Base-by-base conservation (phyloP, 345 rosid genomes). In the Ailanthus altissimus region DNA sequence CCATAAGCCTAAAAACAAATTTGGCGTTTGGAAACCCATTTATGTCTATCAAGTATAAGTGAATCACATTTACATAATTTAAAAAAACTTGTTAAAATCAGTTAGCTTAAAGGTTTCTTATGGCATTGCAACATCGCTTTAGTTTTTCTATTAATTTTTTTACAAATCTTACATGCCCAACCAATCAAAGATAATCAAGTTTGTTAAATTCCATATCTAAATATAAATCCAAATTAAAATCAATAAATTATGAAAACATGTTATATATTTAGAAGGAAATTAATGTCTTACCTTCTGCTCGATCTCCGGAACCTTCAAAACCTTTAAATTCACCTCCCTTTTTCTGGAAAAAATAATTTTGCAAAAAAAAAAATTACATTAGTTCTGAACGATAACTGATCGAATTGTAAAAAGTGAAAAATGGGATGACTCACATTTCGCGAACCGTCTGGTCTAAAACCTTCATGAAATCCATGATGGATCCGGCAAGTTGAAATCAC, bases 241-340 rank as follows among this genome's bases (percentile, higher is more conserved):
- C 1, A 63, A 65, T 21, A 23, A 75, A 0, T 54, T 18, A 46
- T 28, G 67, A 10, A 73, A 43, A 23, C 12, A 36, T 5, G n/a
- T 6, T n/a, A 65, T 6, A 66, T 18, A 32, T 6, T 58, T 40
- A 2, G 21, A 20, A 75, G 46, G 53, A 76, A 32, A 40, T 6
- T 32, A 54, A 61, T 32, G 2, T 36, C n/a, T 38, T 68, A 93
- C 99, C 98, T 93, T 96, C 83, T 93, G 99, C 79, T 96, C 99
- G 68, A 96, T 96, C 85, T 96, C 98, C 0, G 99, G 98, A 72
- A 93, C 94, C 91, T 96, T 90, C 85, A 93, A 72, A 67, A 96
- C 98, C 91, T 93, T 92, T 78, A 96, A 92, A 91, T 96, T 96
- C 77, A 96, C 97, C 89, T 96, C 99, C 74, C 97, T 83, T 89